Conservation (phyloP, 371 early-diverging fungal genomes). For the Entomophthora muscae region DNA sequence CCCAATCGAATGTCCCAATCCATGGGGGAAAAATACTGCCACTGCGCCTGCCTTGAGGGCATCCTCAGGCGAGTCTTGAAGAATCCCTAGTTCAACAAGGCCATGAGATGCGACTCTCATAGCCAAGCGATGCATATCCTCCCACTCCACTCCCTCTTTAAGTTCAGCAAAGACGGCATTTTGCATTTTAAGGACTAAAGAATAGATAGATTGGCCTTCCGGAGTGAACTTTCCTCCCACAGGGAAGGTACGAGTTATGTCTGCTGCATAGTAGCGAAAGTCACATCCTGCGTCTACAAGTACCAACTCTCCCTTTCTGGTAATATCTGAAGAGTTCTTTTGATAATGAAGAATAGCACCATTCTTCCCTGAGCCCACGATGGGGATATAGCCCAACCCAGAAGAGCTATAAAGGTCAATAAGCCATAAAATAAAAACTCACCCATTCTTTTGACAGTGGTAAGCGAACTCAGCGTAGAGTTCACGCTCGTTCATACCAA, state of each 20-base stretch:
- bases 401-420: neutral
- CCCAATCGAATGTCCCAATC: conserved; percentile 47
- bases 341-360: conserved; percentile 36
- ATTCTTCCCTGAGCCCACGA: conserved; percentile 34
- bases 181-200: conserved; percentile 71
- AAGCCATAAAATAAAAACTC: conserved; percentile 5
- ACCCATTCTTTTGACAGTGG: conserved; percentile 26
- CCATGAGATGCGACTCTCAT: conserved; percentile 53
- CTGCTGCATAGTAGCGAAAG: conserved; percentile 59
- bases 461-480: conserved; percentile 34
- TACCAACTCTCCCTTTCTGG: conserved; percentile 38
- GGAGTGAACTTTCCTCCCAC: conserved; percentile 57
- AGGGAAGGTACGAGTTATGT: conserved; percentile 84
- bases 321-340: conserved; percentile 19
- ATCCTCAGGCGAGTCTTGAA: conserved; percentile 45
- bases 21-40: conserved; percentile 86
- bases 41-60: conserved; percentile 46
- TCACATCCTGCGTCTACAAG: conserved; percentile 84
- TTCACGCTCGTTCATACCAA: conserved; percentile 29
- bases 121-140: conserved; percentile 72
- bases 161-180: conserved; percentile 44
- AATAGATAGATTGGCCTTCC: conserved; percentile 59
- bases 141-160: conserved; percentile 71
- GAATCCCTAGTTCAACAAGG: conserved; percentile 49
- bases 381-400: conserved; percentile 26